Conservation (phyloP, 192 early-diverging fungal genomes). For the Chytriomyces sp. region DNA sequence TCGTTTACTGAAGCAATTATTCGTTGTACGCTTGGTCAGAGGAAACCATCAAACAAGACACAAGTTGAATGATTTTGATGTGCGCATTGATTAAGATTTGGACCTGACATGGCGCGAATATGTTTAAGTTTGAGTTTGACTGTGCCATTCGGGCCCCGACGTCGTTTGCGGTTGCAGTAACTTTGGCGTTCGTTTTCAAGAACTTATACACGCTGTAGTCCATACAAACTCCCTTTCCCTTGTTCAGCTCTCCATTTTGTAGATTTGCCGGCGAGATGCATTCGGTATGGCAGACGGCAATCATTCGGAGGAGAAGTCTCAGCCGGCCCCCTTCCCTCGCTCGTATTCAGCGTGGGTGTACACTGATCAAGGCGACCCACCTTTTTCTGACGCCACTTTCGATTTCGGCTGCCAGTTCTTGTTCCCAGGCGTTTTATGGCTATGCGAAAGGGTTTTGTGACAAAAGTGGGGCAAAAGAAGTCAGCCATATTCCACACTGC, state of each 20-base stretch:
- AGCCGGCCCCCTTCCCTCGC: too few relatives aligned
- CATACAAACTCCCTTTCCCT: constrained; percentile 87
- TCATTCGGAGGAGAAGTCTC: constrained; percentile 2
- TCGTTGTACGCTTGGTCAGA: too few relatives aligned
- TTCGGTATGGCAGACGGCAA: constrained; percentile 68
- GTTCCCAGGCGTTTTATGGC: constrained; percentile 26
- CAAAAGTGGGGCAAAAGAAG: too few relatives aligned
- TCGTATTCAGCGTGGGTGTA: too few relatives aligned
- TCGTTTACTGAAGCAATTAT: too few relatives aligned
- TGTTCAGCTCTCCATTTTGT: constrained; percentile 77
- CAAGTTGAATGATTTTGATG: too few relatives aligned
- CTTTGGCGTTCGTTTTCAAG: constrained; percentile 43
- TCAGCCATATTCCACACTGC: too few relatives aligned
- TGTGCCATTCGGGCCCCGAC: constrained; percentile 12
- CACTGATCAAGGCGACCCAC: background rate
- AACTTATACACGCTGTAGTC: constrained; percentile 89
- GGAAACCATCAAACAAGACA: too few relatives aligned
- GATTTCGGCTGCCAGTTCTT: constrained; percentile 26
- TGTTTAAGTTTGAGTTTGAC: too few relatives aligned
- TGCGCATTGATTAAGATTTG: too few relatives aligned
- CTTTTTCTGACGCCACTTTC: constrained; percentile 24
- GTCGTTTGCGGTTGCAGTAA: constrained; percentile 22
- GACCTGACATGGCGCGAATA: too few relatives aligned
- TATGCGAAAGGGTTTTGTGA: too few relatives aligned
- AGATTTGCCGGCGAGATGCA: constrained; percentile 79